These are phyloP conservation scores for Pythium rishiriense DNA, from an alignment of 352 stramenopile genomes.

Conservation along the genomic window DNA sequence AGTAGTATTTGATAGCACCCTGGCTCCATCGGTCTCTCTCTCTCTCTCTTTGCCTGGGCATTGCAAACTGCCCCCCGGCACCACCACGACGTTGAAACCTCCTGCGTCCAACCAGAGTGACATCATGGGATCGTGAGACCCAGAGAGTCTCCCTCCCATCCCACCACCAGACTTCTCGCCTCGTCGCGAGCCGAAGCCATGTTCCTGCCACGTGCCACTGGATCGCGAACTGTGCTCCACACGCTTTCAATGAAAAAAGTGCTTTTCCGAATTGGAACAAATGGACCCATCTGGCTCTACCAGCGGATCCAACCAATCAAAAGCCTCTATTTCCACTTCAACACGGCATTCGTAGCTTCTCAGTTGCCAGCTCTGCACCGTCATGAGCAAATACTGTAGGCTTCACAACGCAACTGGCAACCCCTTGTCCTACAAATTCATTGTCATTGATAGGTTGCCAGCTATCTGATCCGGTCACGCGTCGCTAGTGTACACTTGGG, in stretches of 20 bases:
- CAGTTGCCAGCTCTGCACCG: too few relatives aligned
- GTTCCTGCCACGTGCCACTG: background rate
- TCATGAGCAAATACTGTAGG: too few relatives aligned
- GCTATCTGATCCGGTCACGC: background rate
- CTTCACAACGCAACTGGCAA: too few relatives aligned
- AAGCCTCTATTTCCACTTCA: background rate
- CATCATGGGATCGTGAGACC: background rate
- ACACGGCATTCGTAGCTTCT: constrained; percentile 3
- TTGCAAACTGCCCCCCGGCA: background rate
- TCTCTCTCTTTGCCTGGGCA: background rate
- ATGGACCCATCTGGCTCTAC: constrained; percentile 12
- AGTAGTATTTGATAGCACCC: constrained; percentile 9
- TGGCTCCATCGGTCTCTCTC: background rate
- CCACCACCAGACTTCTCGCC: background rate
- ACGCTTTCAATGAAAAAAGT: background rate
- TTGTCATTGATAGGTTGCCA: background rate
- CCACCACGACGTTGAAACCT: background rate
- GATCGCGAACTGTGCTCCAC: constrained; percentile 1
- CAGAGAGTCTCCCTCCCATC: background rate
- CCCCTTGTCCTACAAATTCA: background rate
- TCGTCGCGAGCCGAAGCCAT: constrained; percentile 1
- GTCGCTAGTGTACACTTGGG: constrained; percentile 19
- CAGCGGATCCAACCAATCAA: constrained; percentile 6
- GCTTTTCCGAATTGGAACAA: background rate
- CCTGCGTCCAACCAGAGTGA: background rate